Base-by-base conservation (phyloP, 306 rosid genomes). In the Leucaena leucocephala region DNA sequence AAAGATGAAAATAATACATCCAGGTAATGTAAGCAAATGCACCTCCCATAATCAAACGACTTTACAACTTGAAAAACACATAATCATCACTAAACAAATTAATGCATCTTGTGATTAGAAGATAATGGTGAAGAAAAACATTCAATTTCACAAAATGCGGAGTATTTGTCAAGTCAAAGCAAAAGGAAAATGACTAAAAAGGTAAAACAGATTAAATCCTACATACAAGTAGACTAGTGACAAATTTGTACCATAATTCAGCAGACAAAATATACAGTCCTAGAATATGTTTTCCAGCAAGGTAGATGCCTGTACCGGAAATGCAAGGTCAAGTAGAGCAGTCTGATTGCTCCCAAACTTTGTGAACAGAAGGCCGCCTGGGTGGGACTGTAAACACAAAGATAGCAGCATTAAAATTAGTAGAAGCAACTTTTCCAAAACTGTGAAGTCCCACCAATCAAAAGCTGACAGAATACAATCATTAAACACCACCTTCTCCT, bases 241-340 rank as follows among this genome's bases (percentile, higher is more conserved):
- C n/a, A 73, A 42, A 58, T 14, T 46, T 52, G 14, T 12, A 46
- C 36, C 22, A 5, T 4, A 45, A 34, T n/a, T 15, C 16, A 62
- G 71, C 48, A 65, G 76, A 64, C 36, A 63, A 78, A 73, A 17
- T 3, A 46, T 49, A 16, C 45, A 48, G 13, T 27, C 34, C 19
- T 2, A 48, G 62, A 42, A 27, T 36, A 58, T 12, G 58, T 54
- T 57, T 5, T 38, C 76, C 33, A 71, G 42, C 16, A 83, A 55
- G 39, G n/a, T 33, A 33, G 46, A 55, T 54, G 79, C 55, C 68
- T 80, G 72, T 95, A 92, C 98, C 92, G 97, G 97, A 79, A 92
- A 89, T 74, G 98, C 93, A 86, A 94, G 97, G 90, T 95, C 98
- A 81, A 95, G 94, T 35, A 92, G 85, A n/a, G 98, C 93, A 6